Evolutionary conservation across 352 stramenopile species (phyloP), one percentile per base, ranked within the genome.

Genomic region (Thalassiosira hispida): DNA sequence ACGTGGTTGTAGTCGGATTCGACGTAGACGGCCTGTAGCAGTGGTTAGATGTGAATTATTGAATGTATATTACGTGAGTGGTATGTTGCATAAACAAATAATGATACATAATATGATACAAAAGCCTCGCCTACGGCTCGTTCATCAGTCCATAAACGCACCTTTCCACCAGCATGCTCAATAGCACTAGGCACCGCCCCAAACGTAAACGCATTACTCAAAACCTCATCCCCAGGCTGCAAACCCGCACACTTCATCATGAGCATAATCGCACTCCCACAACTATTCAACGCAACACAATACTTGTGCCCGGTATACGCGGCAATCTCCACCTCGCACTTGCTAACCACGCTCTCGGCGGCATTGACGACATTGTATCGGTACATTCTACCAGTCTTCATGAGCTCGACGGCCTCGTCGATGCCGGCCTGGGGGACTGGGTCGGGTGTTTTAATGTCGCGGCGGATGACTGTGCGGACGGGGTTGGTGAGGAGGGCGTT

Each of bases 171-270:
- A 33, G 88, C 85, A 75, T 94, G 86, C 63, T 94, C 88, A 80
- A 95, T 93, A 18, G 91, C 89, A 71, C 60, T 86, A 22, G 91
- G 88, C 11, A 95, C 88, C 22, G 91, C 91, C 35, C 85, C 89
- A 70, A 95, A 95, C 1, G 91, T 95, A 69, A 95, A 95, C 6
- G 87, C 91, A 75, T 94, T 94, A 55, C 64, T 90, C 40, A 95
- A 78, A n/a, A 95, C 91, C 61, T 91, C 88, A 73, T 91, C 87
- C 14, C 91, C 91, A 7, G 63, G 71, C 68, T 91, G 38, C 16
- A 94, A 70, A 16, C 89, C 91, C 46, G 84, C 89, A 49, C 77
- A 90, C 66, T 92, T 93, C 22, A 95, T 73, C 42, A 89, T 75
- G 55, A 95, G 75, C 79, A 95, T 92, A 46, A 95, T 80, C 9